A percentile compares a stretch with the other conserved stretches of the same genome.
phyloP scores from a whole-genome alignment of 2,329 filamentous ascomycete genomes.

The Microsporum canis region DNA sequence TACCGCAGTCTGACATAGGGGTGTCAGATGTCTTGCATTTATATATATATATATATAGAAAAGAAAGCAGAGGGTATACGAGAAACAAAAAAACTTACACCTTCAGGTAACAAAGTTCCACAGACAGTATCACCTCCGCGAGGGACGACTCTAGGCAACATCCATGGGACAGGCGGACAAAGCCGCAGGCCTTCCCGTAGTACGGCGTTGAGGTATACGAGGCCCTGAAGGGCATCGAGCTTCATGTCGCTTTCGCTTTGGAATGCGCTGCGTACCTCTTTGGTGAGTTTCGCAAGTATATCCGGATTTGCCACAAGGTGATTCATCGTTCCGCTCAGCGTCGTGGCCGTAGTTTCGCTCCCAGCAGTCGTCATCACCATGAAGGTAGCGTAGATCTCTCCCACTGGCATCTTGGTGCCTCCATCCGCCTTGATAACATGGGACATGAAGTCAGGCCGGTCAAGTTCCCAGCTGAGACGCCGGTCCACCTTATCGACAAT shows the following conservation, averaged over 20 bases:
- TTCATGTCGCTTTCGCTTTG: constrained; percentile 29
- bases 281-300: constrained; percentile 21
- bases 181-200: constrained; percentile 36
- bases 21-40: background rate
- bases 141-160: constrained; percentile 16
- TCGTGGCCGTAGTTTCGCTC: constrained; percentile 39
- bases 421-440: background rate
- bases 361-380: constrained; percentile 32
- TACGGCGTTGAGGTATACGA: constrained; percentile 33
- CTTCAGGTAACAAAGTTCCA: constrained; percentile 28
- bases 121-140: constrained; percentile 23
- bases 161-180: constrained; percentile 26
- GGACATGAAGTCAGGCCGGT: constrained; percentile 5
- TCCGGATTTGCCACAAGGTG: constrained; percentile 29
- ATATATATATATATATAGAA: background rate
- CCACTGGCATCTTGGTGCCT: constrained; percentile 4
- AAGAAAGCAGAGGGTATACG: background rate
- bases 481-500: constrained; percentile 7
- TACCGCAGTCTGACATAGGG: constrained; percentile 29
- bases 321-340: constrained; percentile 33
- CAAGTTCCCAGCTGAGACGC: constrained; percentile 1
- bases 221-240: constrained; percentile 20
- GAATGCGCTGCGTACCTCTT: constrained; percentile 35
- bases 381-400: constrained; percentile 15
- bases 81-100: constrained; percentile 5